Base-by-base conservation (phyloP, 495 filamentous ascomycete species). In the Annulohypoxylon maeteangense region DNA sequence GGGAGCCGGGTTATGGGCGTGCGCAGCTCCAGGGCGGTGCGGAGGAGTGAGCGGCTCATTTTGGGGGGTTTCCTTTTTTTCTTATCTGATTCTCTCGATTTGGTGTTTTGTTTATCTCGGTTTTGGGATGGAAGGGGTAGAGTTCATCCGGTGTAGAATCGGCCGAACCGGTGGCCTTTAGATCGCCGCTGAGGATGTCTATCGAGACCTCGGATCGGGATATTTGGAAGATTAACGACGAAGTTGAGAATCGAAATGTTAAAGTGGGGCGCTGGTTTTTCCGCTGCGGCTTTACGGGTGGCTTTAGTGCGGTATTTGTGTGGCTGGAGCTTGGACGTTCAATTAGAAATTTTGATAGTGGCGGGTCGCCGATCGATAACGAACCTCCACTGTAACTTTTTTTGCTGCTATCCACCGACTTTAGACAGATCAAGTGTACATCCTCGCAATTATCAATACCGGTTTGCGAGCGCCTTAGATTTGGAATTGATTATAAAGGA, bases 21-120 rank as follows among this genome's bases (percentile, higher is more conserved):
- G 57, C 81, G 77, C 61, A 85, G 80, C 81, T 80, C 82, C 79
- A 82, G 68, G 64, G 80, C 74, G 81, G 82, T 81, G 80, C 82
- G 82, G 53, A 85, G 74, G 38, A 83, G 76, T 57, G 78, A 70
- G 53, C 81, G 75, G 74, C 82, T 85, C 82, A 85, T 84, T 31
- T 65, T 67, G n/a, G n/a, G n/a, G n/a, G n/a, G n/a, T 7, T 8
- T 20, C 5, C 4, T 32, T 18, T 36, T 44, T 16, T 20, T 27
- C 55, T 34, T 31, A n/a, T n/a, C n/a, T n/a, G 22, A 7, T 31
- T 32, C 7, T 22, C 16, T 22, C 31, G 32, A 54, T 20, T 31
- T 10, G 27, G 32, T 29, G 6, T 31, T n/a, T 6, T 20, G 23
- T 23, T 10, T 5, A 10, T 7, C 2, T 23, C 2, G 7, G 1